Conservation (phyloP, 2,329 filamentous ascomycete species). For the Microascus cirrosus region DNA sequence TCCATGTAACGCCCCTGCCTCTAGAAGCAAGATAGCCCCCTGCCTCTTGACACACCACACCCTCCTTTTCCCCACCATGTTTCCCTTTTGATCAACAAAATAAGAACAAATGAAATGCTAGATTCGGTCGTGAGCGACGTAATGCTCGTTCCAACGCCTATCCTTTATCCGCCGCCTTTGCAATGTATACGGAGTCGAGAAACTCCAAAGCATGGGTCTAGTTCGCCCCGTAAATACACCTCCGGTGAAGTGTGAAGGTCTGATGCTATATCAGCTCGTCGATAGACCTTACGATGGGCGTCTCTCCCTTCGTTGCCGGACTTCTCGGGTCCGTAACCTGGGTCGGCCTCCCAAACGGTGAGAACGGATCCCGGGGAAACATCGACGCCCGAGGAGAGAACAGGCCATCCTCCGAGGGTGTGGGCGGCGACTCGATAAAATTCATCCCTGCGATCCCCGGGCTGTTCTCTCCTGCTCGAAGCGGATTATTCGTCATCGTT, state of each 20-base stretch:
- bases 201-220: no score
- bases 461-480: slow-evolving; percentile 28
- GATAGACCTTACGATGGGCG: slow-evolving; percentile 67
- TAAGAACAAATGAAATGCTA: no score
- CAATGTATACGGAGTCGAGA: no score
- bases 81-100: background rate
- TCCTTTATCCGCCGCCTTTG: no score
- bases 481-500: slow-evolving; percentile 60
- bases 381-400: slow-evolving; percentile 41
- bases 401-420: slow-evolving; percentile 33
- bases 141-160: no score
- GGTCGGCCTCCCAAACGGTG: slow-evolving; percentile 36
- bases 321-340: slow-evolving; percentile 57
- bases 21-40: background rate
- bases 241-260: background rate
- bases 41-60: background rate
- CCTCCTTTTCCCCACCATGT: background rate
- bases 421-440: slow-evolving; percentile 40
- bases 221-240: background rate
- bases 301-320: slow-evolving; percentile 62
- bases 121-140: no score
- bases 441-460: slow-evolving; percentile 33
- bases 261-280: slow-evolving; percentile 56
- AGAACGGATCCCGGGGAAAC: slow-evolving; percentile 43
- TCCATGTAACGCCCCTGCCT: background rate